Evolutionary conservation across 1,284 basidiomycete genomes (phyloP).

Genomic region (Ustilago sp.): DNA sequence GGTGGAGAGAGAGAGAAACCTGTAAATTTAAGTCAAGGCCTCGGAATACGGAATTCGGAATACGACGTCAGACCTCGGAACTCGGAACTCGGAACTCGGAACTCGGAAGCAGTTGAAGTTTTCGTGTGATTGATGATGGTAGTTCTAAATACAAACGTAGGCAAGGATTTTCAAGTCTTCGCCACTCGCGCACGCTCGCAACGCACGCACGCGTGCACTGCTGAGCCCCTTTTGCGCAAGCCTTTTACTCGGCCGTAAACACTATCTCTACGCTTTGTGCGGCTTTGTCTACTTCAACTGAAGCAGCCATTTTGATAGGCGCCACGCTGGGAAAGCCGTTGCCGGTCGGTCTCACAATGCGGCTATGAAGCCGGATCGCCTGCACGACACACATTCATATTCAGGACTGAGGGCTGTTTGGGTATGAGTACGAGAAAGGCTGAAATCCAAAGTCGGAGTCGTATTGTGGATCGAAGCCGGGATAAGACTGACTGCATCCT

Average conservation of each 20-base stretch:
- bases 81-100: no score
- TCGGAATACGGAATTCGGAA: slow-evolving; percentile 5
- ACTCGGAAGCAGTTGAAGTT: no score
- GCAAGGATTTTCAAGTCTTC: no score
- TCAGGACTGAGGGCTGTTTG: neutral
- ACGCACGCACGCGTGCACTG: no score
- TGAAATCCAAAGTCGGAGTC: neutral
- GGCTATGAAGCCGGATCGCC: neutral
- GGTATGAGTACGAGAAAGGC: neutral
- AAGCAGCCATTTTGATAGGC: neutral
- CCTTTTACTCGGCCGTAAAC: no score
- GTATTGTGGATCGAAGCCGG: neutral
- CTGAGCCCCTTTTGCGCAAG: no score
- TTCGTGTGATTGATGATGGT: no score
- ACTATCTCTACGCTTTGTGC: no score
- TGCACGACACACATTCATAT: neutral
- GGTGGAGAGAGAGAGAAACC: slow-evolving; percentile 8
- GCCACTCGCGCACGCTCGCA: no score
- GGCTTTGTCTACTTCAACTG: no score
- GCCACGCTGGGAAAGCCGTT: neutral
- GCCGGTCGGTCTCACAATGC: neutral
- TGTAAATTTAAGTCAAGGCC: slow-evolving; percentile 9
- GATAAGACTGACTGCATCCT: neutral
- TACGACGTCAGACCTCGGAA: no score
- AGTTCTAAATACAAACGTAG: no score